phyloP scores from a whole-genome alignment of 768 basidiomycete genomes.

The Hypsizygus marmoreus region DNA sequence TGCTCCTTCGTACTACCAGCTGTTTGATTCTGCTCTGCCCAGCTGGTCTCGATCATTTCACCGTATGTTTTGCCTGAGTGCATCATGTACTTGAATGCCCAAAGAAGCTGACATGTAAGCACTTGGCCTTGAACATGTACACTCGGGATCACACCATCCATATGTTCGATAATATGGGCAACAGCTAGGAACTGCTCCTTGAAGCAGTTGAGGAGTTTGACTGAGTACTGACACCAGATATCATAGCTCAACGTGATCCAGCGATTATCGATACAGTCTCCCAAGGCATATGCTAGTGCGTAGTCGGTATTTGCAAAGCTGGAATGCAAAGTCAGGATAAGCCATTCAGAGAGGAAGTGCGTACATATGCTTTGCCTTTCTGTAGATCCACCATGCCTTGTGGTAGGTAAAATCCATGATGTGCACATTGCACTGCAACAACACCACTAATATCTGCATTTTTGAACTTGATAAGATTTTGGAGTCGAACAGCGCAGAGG shows the following conservation, averaged over 20 bases:
- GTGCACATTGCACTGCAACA: conserved; percentile 28
- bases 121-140: conserved; percentile 30
- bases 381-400: conserved; percentile 25
- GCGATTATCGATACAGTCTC: conserved; percentile 11
- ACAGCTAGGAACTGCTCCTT: conserved; percentile 16
- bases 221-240: conserved; percentile 28
- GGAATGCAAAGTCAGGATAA: neutral
- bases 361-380: conserved; percentile 29
- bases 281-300: conserved; percentile 19
- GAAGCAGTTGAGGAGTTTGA: conserved; percentile 22
- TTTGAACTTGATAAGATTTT: conserved; percentile 29
- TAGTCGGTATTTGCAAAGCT: conserved; percentile 27
- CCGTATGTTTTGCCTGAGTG: conserved; percentile 25
- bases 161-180: conserved; percentile 10
- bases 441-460: conserved; percentile 28
- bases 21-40: conserved; percentile 26
- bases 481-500: conserved; percentile 25
- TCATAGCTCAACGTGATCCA: conserved; percentile 30
- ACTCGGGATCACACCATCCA: conserved; percentile 27
- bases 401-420: conserved; percentile 26
- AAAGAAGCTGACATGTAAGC: conserved; percentile 21
- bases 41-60: conserved; percentile 29
- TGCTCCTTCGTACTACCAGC: conserved; percentile 28
- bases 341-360: neutral
- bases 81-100: conserved; percentile 26